Base-by-base conservation (phyloP, 805 yeast genomes). In the Zygosaccharomyces bailii region DNA sequence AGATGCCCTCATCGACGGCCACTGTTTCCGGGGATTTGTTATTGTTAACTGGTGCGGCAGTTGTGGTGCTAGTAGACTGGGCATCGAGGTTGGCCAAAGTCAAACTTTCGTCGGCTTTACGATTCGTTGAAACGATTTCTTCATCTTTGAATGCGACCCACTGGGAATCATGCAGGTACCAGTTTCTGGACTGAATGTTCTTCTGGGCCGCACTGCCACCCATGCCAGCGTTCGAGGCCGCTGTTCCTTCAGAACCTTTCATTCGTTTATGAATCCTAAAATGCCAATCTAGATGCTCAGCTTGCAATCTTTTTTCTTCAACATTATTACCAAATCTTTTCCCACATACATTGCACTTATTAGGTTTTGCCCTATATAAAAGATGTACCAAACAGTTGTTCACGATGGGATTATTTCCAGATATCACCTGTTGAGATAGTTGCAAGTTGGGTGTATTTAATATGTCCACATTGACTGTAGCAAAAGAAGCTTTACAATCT, bases 201-300 rank as follows among this genome's bases (percentile, higher is more conserved):
- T 60, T 62, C 24, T 58, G 57, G 1, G 61, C 52, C 0, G 57
- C 47, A 14, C 36, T 50, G 4, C 42, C 32, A 4, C 44, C 29
- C 23, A 37, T 27, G 17, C 48, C 53, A 5, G 49, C 37, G n/a
- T 33, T 42, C 5, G 55, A 47, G 5, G 39, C 34, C 16, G 43
- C 34, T 2, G 49, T 44, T 23, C 45, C 48, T 13, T 55, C 54
- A 3, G 65, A 52, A 21, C 76, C 75, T 45, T 79, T 77, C 38
- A 86, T 70, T 56, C 84, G 82, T 61, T 86, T 87, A 64, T 88
- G 91, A 34, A 87, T 84, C 55, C 98, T 77, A 70, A 88, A 89
- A 70, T 91, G 98, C 97, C 97, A 91, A 65, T 91, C 99, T 52
- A 88, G 69, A 66, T 93, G 99, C 13, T 78, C 72, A 41, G 82